A percentile compares a stretch with the other conserved stretches of the same genome.
These are phyloP conservation scores for Ceratocystis smalleyi DNA, from an alignment of 2,329 filamentous ascomycete genomes.

Conservation along the genomic window DNA sequence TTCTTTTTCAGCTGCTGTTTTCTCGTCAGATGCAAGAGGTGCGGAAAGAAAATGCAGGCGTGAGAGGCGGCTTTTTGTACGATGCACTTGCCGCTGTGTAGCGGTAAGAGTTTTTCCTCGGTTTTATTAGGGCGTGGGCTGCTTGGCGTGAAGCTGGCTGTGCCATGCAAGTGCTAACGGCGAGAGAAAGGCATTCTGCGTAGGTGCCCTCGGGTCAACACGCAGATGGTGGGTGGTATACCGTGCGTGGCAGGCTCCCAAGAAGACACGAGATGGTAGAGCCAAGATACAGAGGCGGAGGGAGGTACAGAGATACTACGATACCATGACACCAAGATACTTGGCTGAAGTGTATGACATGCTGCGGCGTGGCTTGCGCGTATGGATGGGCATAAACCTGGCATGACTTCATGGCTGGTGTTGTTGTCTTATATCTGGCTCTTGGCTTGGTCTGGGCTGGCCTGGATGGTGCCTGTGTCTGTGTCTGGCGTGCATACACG, in stretches of 20 bases:
- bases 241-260: too few relatives aligned
- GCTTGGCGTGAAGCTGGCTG: too few relatives aligned
- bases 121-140: too few relatives aligned
- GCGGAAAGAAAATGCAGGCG: neutral
- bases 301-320: neutral
- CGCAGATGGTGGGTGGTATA: too few relatives aligned
- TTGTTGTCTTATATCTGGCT: neutral
- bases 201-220: too few relatives aligned
- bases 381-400: neutral
- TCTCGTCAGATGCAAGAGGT: neutral
- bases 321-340: neutral
- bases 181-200: too few relatives aligned
- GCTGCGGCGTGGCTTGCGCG: neutral
- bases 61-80: neutral
- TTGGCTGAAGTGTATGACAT: neutral
- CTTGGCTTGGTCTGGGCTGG: neutral
- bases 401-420: neutral
- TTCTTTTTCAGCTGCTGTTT: neutral
- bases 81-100: too few relatives aligned
- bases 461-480: neutral
- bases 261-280: neutral
- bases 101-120: too few relatives aligned
- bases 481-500: neutral
- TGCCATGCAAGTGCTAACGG: too few relatives aligned
- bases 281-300: neutral